phyloP scores from a whole-genome alignment of 306 rosid species.

The Hylodesmum podocarpum region DNA sequence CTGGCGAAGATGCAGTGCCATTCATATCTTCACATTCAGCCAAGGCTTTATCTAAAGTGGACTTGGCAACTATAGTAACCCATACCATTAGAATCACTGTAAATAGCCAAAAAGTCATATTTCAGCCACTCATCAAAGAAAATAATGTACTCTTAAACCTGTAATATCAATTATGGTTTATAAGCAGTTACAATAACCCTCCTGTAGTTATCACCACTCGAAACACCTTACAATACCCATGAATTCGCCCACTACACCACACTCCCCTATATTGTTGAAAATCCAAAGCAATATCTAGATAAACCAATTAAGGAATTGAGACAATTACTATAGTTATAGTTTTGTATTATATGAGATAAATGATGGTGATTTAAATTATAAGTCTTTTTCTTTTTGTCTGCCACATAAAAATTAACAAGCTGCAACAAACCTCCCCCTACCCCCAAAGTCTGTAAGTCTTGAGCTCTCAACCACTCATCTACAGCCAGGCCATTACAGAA shows the following conservation, averaged over 20 bases:
- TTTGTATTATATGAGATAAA: not conserved
- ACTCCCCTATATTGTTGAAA: not conserved
- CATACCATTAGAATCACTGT: slow-evolving; percentile 74
- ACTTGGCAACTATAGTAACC: slow-evolving; percentile 80
- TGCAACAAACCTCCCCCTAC: not conserved
- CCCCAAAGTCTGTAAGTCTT: not conserved
- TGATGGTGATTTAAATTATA: not conserved
- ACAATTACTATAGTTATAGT: not conserved
- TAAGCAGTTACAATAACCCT: not conserved
- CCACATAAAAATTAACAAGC: not conserved
- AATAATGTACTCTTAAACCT: slow-evolving; percentile 1
- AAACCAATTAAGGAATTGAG: not conserved
- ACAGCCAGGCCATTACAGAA: not conserved
- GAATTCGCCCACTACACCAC: not conserved
- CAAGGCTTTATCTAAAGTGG: slow-evolving; percentile 83
- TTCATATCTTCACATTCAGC: slow-evolving; percentile 67
- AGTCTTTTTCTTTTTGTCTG: not conserved
- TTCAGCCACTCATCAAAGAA: not conserved
- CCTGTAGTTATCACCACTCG: not conserved
- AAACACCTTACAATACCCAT: not conserved
- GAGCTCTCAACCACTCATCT: not conserved
- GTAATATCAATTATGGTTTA: not conserved
- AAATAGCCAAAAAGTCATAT: slow-evolving; percentile 19
- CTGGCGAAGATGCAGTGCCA: slow-evolving; percentile 33
- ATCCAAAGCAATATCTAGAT: not conserved